Evolutionary conservation across 1,284 basidiomycete genomes (phyloP), one percentile per base, ranked within the genome.

Genomic region (Lentinula novae-zelandiae): DNA sequence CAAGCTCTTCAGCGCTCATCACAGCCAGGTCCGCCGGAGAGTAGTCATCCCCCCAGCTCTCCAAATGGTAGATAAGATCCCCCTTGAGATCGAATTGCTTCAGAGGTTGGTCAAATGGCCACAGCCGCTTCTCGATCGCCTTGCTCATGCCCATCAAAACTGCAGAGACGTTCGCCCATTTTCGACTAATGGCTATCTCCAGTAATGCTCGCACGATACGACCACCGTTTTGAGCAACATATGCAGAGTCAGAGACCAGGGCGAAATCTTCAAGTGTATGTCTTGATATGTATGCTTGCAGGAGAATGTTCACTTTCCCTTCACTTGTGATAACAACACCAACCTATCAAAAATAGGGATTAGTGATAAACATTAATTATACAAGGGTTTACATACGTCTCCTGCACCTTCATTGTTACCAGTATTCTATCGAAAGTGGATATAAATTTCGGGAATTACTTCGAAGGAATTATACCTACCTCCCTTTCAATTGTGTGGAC

Each of bases 81-180:
- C 75, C 73, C 65, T 90, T 92, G 20, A 98, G 81, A 51, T 79
- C 71, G 70, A 92, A 89, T 72, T 98, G 93, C 65, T 80, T 84
- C 40, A 99, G 77, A 3, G 96, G 97, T 66, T 99, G 93, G 58
- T 96, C 92, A 72, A 92, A 98, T 0, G 96, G 93, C 97, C 97
- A 99, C 69, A 98, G 78, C 17, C 94, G 87, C 69, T 92, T 90
- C 73, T 96, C 94, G 62, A 96, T 85, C 1, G 93, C 92, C 75
- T 98, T 99, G 78, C 94, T 94, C 75, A 99, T 85, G 17, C 90
- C 89, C 79, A 97, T 89, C 27, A 99, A 82, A 22, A 93, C 89
- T 1, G 83, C 79, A 6, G 92, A 86, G 31, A 88, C 88, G 64
- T 83, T 88, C 0, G 95, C 95, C 92, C 93, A 98, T 71, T 95